Percentiles rank a stretch among this genome's conserved stretches.
phyloP scores from a whole-genome alignment of 2,329 filamentous ascomycete species.

The Alternaria rosae region DNA sequence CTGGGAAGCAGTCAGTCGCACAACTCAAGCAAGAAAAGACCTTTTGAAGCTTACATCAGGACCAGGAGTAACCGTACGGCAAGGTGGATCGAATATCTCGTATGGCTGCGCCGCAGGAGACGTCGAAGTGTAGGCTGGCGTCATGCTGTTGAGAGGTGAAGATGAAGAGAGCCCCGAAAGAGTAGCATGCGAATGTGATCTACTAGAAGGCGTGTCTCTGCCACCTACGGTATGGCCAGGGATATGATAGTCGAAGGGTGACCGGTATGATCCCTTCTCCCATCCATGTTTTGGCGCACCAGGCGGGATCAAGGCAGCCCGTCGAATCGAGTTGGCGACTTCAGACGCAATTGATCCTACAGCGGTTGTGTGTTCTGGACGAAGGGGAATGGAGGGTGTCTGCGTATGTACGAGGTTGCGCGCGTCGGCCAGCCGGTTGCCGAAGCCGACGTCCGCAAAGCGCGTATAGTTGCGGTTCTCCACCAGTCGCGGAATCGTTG shows the following conservation, averaged over 20 bases:
- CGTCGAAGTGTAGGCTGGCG: background rate
- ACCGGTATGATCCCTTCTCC: constrained; percentile 7
- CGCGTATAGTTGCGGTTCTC: background rate
- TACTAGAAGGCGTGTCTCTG: background rate
- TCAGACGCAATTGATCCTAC: background rate
- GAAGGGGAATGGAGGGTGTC: background rate
- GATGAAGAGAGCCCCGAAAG: background rate
- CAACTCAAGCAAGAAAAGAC: background rate
- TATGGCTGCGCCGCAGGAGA: background rate
- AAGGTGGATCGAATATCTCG: background rate
- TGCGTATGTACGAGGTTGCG: constrained; percentile 9
- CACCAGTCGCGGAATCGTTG: background rate
- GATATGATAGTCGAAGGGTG: constrained; percentile 10
- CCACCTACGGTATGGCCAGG: background rate
- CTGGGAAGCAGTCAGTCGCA: constrained; percentile 7
- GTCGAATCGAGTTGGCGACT: background rate
- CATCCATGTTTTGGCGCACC: background rate
- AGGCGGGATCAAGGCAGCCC: background rate
- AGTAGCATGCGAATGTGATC: background rate
- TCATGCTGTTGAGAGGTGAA: background rate
- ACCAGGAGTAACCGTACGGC: constrained; percentile 2
- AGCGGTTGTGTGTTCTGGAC: background rate
- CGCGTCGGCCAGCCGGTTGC: constrained; percentile 12
- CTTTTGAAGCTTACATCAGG: background rate
- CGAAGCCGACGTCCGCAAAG: background rate